phyloP scores from a whole-genome alignment of 2,329 filamentous ascomycete species.

The Fusarium sp. region DNA sequence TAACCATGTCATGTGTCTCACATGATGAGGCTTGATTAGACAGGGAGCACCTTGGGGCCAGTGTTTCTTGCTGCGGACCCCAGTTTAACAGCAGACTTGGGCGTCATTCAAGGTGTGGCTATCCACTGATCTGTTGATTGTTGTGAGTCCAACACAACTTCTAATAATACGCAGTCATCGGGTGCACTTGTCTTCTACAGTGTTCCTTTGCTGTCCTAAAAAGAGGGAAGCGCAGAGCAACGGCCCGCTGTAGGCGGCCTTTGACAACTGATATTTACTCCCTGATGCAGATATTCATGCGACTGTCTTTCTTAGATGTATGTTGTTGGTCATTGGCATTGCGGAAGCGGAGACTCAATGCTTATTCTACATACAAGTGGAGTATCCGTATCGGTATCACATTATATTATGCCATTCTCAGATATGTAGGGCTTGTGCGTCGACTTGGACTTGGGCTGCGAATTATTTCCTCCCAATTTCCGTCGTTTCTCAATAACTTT shows the following conservation, averaged over 20 bases:
- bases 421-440: constrained; percentile 5
- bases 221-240: constrained; percentile 19
- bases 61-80: constrained; percentile 6
- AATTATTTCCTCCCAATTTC: constrained; percentile 18
- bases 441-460: not conserved
- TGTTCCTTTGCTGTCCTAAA: not conserved
- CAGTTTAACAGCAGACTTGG: not conserved
- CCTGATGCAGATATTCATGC: not conserved
- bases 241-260: constrained; percentile 10
- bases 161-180: constrained; percentile 25
- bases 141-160: constrained; percentile 12
- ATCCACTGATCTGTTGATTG: not conserved
- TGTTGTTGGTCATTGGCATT: not conserved
- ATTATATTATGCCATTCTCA: not conserved
- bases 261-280: constrained; percentile 8
- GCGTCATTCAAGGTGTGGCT: constrained; percentile 16
- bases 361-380: not conserved
- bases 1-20: constrained; percentile 11
- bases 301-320: not conserved
- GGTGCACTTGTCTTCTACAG: too few relatives aligned
- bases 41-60: not conserved
- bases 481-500: not conserved
- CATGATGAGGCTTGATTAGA: constrained; percentile 13
- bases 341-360: not conserved
- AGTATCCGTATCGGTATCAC: constrained; percentile 8